Evolutionary conservation across 495 filamentous ascomycete species (phyloP), one percentile per base, ranked within the genome.

Genomic region (Daldinia childiae): DNA sequence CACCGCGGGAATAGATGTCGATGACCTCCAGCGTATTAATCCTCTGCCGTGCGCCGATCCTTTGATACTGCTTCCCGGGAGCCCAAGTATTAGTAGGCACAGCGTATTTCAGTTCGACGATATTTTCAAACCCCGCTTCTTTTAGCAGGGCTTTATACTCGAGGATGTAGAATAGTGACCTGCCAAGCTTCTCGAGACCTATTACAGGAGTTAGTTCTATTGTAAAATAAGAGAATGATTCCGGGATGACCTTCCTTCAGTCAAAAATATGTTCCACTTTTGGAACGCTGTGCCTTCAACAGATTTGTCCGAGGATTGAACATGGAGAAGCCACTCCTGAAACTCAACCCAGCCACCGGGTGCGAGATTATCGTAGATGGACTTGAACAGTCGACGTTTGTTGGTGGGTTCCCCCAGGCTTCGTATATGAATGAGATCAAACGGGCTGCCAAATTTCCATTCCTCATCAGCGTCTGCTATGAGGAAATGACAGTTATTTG

Each of bases 331-430:
- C 69, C 72, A 87, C 63, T 89, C 87, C 71, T 86, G 82, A n/a
- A 85, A 73, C 70, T 89, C 87, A 34, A 86, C 67, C 82, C 83
- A 89, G 0, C 85, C 87, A 0, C 86, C 86, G 0, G 87, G 86
- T 32, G 81, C 80, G 0, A 87, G 70, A 67, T 87, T 81, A 58
- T 52, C 74, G 74, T 70, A 78, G 24, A 68, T 64, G 6, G 72
- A 62, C 21, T 54, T 32, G 17, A 76, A 75, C 6, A 80, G 50
- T 9, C 43, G 43, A 0, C 43, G 43, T 24, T 48, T 48, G 21
- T 48, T 21, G 8, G 43, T 7, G 19, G 43, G 43, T 7, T 48
- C 43, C 3, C 43, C 43, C 4, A 48, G 19, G 3, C 43, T 48
- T 24, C 43, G 43, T 8, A 48, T 19, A 12, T 48, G 43, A 8